These are phyloP conservation scores for Phytophthora agathidicida DNA, from an alignment of 352 stramenopile species.

Conservation along the genomic window DNA sequence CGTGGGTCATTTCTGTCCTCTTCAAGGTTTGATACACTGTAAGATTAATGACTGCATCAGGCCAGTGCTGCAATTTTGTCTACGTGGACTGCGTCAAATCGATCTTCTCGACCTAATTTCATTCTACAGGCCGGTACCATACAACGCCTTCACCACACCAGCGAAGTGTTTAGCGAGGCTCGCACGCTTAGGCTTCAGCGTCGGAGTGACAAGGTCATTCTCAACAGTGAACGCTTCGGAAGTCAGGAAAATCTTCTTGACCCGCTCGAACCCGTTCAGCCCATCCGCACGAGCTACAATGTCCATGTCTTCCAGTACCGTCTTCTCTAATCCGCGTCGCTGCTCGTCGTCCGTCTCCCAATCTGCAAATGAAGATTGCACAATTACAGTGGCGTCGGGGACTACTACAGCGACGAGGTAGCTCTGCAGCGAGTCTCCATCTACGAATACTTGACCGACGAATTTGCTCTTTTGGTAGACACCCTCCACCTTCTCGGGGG, in stretches of 20 bases:
- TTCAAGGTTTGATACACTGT: too few species aligned
- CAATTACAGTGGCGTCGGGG: conserved; percentile 82
- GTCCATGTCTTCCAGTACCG: conserved; percentile 42
- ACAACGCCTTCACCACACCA: conserved; percentile 57
- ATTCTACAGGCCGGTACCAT: conserved; percentile 14
- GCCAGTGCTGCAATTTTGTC: too few species aligned
- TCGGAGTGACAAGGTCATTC: conserved; percentile 94
- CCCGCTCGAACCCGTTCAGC: conserved; percentile 93
- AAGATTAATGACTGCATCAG: too few species aligned
- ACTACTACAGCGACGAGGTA: conserved; percentile 94
- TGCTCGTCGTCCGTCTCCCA: conserved; percentile 16
- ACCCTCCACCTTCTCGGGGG: conserved; percentile 96
- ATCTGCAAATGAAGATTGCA: conserved; percentile 1
- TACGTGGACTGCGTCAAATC: too few species aligned
- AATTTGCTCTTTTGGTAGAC: conserved; percentile 90
- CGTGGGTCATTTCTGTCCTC: not conserved
- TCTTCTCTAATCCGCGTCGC: conserved; percentile 23
- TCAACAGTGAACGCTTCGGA: conserved; percentile 87
- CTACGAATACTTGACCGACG: conserved; percentile 93
- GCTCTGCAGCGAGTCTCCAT: conserved; percentile 94
- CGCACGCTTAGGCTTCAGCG: conserved; percentile 95
- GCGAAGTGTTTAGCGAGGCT: conserved; percentile 57
- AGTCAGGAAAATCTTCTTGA: conserved; percentile 89
- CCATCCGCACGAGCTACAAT: conserved; percentile 32
- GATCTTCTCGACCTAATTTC: too few species aligned